Percentiles rank a stretch among this genome's conserved stretches.
Conservation (phyloP, 73 alveolate genomes). For the Diophrys appendiculata region DNA sequence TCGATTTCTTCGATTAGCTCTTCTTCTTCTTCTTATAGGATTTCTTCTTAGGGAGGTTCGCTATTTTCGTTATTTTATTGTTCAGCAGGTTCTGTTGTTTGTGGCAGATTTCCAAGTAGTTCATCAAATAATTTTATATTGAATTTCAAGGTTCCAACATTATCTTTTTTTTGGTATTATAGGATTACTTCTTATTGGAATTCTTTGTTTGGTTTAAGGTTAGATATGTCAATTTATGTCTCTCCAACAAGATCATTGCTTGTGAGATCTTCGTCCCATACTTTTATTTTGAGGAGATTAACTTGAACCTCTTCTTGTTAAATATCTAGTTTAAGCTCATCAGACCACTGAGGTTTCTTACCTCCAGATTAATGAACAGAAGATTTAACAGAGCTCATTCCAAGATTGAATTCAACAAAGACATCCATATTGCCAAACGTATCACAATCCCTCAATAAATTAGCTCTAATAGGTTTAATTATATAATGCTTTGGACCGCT, state of each 20-base stretch:
- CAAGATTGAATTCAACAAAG: not conserved
- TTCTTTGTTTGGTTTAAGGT: too few species aligned
- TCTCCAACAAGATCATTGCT: not conserved
- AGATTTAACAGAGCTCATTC: not conserved
- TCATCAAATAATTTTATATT: too few species aligned
- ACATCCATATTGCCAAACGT: conserved; percentile 14
- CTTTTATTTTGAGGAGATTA: not conserved
- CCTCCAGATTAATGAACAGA: not conserved
- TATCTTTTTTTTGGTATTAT: too few species aligned
- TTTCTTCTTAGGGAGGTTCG: too few species aligned
- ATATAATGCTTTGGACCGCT: too few species aligned
- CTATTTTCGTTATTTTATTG: too few species aligned
- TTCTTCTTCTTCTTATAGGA: too few species aligned
- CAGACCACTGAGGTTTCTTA: not conserved
- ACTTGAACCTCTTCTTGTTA: not conserved
- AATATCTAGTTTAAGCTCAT: not conserved
- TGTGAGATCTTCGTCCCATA: not conserved
- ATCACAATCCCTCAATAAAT: conserved; percentile 11
- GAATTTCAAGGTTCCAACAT: too few species aligned
- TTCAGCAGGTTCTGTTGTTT: too few species aligned
- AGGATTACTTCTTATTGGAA: too few species aligned
- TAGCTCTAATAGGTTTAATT: conserved; percentile 1
- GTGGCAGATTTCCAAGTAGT: too few species aligned
- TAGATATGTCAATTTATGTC: not conserved
- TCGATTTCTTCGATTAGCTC: too few species aligned